Evolutionary conservation across 495 filamentous ascomycete species (phyloP), one percentile per base, ranked within the genome.

Genomic region (Aspergillus saccharolyticus): DNA sequence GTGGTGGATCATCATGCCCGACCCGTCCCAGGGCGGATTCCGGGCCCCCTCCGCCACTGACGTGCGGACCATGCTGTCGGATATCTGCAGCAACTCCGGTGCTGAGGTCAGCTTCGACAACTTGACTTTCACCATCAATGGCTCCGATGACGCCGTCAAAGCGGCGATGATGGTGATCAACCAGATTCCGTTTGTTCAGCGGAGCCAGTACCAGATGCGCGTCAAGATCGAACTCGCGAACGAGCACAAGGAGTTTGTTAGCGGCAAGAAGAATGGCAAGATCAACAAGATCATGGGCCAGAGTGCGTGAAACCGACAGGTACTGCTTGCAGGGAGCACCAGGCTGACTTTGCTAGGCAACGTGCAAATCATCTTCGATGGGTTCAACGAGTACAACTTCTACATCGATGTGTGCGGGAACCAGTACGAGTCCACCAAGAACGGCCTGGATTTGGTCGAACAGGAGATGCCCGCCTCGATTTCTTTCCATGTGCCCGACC

Each of bases 271-370:
- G 80, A 97, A 97, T 64, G 94, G 94, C 74, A 99, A 99, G 78
- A 97, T 99, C 71, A 99, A 99, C 80, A 99, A 99, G 82, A 99
- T 99, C 68, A 97, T 99, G 95, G 91, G 91, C 15, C 91, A 96
- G 70, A 94, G 90, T 85, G 78, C 60, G 81, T 68, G 5, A 42
- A n/a, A 15, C 25, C 17, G 7, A 22, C 19, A 12, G 12, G 33
- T 7, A 48, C 2, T 5, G 4, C 20, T 22, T 39, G 6, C 17
- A 48, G 33, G 17, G 12, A 10, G 10, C 2, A 21, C 2, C 4
- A 19, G 30, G 17, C 45, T 59, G 48, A 59, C 20, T 4, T n/a
- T 17, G 28, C 4, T 53, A 87, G 84, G 85, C 76, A 96, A 93
- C 63, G 94, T 99, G 5, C 94, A 99, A 74, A 97, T 99, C 62